Evolutionary conservation across 495 filamentous ascomycete species (phyloP), one percentile per base, ranked within the genome.

Genomic region (Penicillium pulvis): DNA sequence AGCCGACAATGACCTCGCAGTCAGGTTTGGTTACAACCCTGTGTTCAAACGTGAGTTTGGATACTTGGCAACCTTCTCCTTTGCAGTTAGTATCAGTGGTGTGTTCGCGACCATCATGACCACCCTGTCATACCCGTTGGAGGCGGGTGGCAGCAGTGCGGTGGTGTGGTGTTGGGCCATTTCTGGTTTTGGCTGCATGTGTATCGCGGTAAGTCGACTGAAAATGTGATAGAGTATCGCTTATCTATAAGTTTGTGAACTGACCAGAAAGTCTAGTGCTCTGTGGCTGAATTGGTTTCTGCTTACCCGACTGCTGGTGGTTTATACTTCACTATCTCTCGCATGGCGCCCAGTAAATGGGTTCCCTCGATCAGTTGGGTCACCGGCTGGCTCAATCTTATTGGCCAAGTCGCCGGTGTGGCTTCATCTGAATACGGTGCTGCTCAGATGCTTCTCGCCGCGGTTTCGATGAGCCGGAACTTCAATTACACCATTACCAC

Each of bases 401-500:
- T 88, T 5, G 87, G 87, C 41, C 85, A 87, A 59, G 74, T 88
- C 43, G 80, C 82, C 9, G 87, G 87, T 39, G 78, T 84, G 31
- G 87, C 87, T 7, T 85, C 83, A 0, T 83, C 85, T 2, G 86
- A 88, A 60, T 90, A 89, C 60, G 86, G 85, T 6, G 80, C 84
- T 6, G 82, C 85, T 0, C 85, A 89, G 67, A 81, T 90, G 79
- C 81, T 89, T 35, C 74, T 90, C 6, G 86, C 86, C 5, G 84
- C 84, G 16, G 82, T 86, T 12, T 83, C 82, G 6, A 89, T 90
- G 80, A 78, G 78, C 24, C 75, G 80, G 6, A 70, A 80, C 58
- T 83, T 85, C 63, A 65, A 75, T 12, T 88, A 85, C 61, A 53
- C 65, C 6, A 83, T 85, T 12, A 85, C 78, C 3, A 75, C 66